Evolutionary conservation across 1,284 basidiomycete genomes (phyloP), one percentile per base, ranked within the genome.

Genomic region (Ceratobasidium sp.): DNA sequence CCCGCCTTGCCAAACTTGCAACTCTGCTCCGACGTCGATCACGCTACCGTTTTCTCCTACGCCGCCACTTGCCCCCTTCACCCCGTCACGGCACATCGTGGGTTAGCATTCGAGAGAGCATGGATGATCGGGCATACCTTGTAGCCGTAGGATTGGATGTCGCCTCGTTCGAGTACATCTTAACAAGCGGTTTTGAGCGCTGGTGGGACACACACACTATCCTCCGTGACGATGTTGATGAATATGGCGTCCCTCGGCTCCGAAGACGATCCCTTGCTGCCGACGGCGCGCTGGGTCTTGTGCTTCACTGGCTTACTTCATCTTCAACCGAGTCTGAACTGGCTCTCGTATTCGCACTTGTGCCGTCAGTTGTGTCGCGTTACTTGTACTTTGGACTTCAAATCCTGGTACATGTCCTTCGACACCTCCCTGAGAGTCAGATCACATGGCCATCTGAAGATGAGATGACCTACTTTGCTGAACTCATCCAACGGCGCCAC

Each of bases 71-170:
- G 10, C 4, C 33, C 39, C 49, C 49, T 15, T 5, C 13, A 26
- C 68, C 68, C n/a, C n/a, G 51, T n/a, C 13, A 33, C 26, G 26
- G n/a, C 13, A 53, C 68, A 26, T 6, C 49, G 6, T 70, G 68
- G 68, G 49, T 4, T 9, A 4, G 3, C 2, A 28, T 56, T 12
- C 44, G 33, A 26, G 4, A 23, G 1, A 70, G 68, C 51, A 12
- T 20, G 1, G 63, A 77, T 2, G 71, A 78, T 77, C 80, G 84
- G 0, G 88, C 87, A 7, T 89, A 84, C 78, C 88, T 89, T 56
- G 88, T 87, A 0, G 88, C 86, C 0, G 89, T 89, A 87, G 87
- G 88, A 0, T 80, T 89, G 61, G 84, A 89, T 84, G 84, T 85
- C 0, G 77, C 76, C 0, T 86, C 86, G 0, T 89, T 89, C 80